These are phyloP conservation scores for Aureobasidium namibiae DNA, from an alignment of 2,329 filamentous ascomycete species.

Conservation along the genomic window DNA sequence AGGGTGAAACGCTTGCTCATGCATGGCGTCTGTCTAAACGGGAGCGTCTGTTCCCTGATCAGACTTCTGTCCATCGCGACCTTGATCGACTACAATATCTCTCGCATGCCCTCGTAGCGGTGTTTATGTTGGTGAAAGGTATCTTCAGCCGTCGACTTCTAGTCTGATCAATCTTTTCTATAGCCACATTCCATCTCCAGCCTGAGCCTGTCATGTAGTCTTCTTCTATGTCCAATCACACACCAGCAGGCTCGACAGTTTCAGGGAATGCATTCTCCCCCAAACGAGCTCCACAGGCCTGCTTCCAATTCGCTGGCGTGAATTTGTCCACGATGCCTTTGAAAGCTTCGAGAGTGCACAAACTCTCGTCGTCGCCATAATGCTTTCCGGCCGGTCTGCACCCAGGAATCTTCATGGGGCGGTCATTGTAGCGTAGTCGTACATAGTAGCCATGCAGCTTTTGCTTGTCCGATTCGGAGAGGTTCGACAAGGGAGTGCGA, in stretches of 20 bases:
- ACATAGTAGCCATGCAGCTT: conserved; percentile 74
- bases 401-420: conserved; percentile 70
- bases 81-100: background rate
- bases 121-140: background rate
- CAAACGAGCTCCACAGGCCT: conserved; percentile 51
- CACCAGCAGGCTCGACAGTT: conserved; percentile 16
- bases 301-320: conserved; percentile 71
- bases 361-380: conserved; percentile 73
- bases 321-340: conserved; percentile 87
- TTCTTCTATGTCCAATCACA: background rate
- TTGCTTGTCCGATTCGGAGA: conserved; percentile 50
- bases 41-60: background rate
- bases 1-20: background rate
- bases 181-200: background rate
- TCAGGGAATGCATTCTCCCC: conserved; percentile 45
- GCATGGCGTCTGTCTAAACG: background rate
- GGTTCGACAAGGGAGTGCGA: conserved; percentile 49
- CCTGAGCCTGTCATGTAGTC: background rate
- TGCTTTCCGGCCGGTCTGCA: conserved; percentile 73
- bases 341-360: conserved; percentile 89
- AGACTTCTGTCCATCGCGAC: background rate
- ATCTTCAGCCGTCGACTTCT: background rate
- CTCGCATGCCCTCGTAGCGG: background rate
- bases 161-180: background rate
- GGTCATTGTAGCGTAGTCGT: conserved; percentile 83